Evolutionary conservation across 768 basidiomycete species (phyloP), one percentile per base, ranked within the genome.

Genomic region (Mycena filopes): DNA sequence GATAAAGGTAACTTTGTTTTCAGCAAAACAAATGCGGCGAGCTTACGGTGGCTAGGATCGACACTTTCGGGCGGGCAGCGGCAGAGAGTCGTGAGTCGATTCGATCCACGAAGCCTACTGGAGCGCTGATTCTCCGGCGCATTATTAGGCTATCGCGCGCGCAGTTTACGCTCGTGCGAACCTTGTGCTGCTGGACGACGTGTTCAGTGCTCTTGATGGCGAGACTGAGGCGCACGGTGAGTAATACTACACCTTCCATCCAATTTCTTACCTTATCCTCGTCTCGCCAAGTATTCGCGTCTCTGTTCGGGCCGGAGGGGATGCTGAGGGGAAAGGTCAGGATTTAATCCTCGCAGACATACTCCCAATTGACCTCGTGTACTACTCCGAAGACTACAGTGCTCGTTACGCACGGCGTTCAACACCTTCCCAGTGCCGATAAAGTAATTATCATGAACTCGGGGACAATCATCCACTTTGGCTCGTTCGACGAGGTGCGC

Each of bases 181-280:
- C 49, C 53, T 65, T 2, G 21, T 65, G 9, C 43, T 65, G 46
- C 21, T 65, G 58, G 64, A 65, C 25, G 64, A 65, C 28, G 64
- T 65, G 50, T 60, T 65, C 21, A 65, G 64, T 23, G 64, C 64
- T 12, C n/a, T 65, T 25, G 63, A 64, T 46, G 60, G 60, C 51
- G 60, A 62, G 53, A 62, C 60, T 11, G 57, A 60, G 28, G 64
- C 58, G 8, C 63, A 65, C 15, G 65, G 65, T 66, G 20, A 21
- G 46, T 7, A 20, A 10, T n/a, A 11, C 8, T 23, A 16, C 41
- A 11, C 7, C 29, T 8, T 33, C n/a, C n/a, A n/a, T n/a, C n/a
- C n/a, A n/a, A 33, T 12, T 33, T 12, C 12, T 7, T 21, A 11
- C 10, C 25, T 11, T 4, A 42, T n/a, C 10, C 18, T 55, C 7